These are phyloP conservation scores for Ceratorhiza oryzae-sativae DNA, from an alignment of 1,284 basidiomycete genomes.

Conservation along the genomic window DNA sequence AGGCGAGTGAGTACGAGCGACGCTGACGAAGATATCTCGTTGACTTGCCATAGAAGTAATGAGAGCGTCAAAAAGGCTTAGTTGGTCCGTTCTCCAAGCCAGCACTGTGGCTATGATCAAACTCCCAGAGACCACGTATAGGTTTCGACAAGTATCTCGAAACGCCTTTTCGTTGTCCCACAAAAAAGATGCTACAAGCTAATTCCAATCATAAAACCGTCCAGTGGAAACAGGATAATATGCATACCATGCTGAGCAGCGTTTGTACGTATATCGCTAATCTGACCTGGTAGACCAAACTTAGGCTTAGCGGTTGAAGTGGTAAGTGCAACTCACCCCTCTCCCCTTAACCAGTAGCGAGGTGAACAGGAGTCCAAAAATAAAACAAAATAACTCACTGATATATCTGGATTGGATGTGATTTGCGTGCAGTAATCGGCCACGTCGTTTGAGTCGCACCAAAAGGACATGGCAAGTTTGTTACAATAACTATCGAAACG, in stretches of 20 bases:
- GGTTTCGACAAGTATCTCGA: constrained; percentile 31
- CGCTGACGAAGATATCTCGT: background rate
- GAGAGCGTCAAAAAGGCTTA: constrained; percentile 30
- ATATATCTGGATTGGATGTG: constrained; percentile 26
- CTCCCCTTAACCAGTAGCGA: background rate
- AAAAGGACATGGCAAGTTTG: background rate
- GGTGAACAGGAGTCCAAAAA: background rate
- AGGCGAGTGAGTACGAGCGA: too few relatives aligned
- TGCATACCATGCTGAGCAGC: constrained; percentile 21
- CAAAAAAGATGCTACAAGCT: constrained; percentile 27
- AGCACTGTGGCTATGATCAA: constrained; percentile 19
- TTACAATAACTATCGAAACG: too few relatives aligned
- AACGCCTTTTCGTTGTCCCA: constrained; percentile 22
- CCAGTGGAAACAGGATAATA: too few relatives aligned
- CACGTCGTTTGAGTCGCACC: background rate
- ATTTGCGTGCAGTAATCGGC: constrained; percentile 18
- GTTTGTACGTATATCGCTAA: constrained; percentile 24
- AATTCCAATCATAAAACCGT: too few relatives aligned
- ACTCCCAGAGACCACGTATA: constrained; percentile 19
- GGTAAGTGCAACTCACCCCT: constrained; percentile 5
- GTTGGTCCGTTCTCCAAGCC: constrained; percentile 7
- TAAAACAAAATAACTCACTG: background rate
- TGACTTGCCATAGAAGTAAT: constrained; percentile 14
- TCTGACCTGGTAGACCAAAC: background rate
- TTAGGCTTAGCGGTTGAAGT: background rate